Evolutionary conservation across 164 flowering plant genomes (phyloP), one percentile per base, ranked within the genome.

Genomic region (Umbilicus rupestris): DNA sequence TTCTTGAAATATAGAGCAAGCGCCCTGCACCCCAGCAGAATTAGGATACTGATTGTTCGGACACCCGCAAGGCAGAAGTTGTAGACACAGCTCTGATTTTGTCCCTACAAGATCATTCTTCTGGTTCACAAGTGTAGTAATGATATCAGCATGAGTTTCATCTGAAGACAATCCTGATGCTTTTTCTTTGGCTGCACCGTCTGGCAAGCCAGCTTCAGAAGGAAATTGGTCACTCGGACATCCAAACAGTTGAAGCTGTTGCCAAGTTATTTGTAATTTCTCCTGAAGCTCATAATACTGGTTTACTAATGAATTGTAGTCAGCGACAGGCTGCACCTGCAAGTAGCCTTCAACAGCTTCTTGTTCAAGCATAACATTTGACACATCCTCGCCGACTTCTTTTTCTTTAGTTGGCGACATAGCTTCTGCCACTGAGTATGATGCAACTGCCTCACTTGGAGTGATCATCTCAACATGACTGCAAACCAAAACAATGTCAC

Each of bases 261-360:
- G 76, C 26, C 82, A 33, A 72, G 89, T 68, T 64, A 77, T 70
- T 70, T 82, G 90, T 66, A 84, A 84, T 74, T 85, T 85, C 64
- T 78, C 84, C 83, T 92, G 94, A 42, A 92, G 73, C 72, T 83
- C 96, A 75, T 85, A 80, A 70, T 89, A 92, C 71, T 82, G 78
- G 73, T 63, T 70, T 41, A 84, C 74, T 68, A 89, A 74, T 62
- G 69, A 70, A 66, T 64, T 78, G 72, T 92, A 83, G 22, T 84
- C 86, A 41, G 73, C 75, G 7, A 46, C 64, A 50, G 67, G 76
- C 68, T 77, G 77, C 41, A 80, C 68, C 71, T 66, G 62, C 16
- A 69, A 55, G 71, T 69, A 10, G 12, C 46, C 79, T 17, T 72
- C 64, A 29, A 28, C 17, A 10, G 69, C 70, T 55, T 75, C 74